Conservation (phyloP, 1,139 yeast species). For the Yamadazyma aaseri region DNA sequence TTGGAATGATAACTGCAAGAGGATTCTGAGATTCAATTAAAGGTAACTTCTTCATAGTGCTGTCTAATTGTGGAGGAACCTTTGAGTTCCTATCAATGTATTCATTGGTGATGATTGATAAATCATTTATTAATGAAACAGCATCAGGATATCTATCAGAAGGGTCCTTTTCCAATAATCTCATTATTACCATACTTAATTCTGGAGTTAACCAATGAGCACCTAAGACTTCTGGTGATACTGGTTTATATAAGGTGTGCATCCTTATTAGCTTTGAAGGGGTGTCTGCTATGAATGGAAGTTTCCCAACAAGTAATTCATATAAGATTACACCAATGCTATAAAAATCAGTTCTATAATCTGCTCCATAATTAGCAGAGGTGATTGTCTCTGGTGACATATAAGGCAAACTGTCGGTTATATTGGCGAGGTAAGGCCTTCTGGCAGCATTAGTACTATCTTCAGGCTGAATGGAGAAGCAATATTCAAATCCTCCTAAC, state of each 20-base stretch:
- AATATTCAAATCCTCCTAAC: conserved; percentile 52
- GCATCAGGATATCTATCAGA: conserved; percentile 40
- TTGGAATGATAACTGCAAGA: conserved; percentile 20
- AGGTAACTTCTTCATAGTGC: not conserved
- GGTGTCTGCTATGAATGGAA: conserved; percentile 46
- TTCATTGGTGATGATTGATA: conserved; percentile 22
- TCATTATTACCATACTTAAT: conserved; percentile 43
- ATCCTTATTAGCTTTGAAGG: conserved; percentile 40
- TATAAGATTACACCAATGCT: conserved; percentile 51
- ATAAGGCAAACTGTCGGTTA: conserved; percentile 45
- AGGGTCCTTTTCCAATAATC: conserved; percentile 44
- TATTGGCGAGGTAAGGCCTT: conserved; percentile 24
- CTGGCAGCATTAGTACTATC: conserved; percentile 37
- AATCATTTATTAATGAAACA: conserved; percentile 37
- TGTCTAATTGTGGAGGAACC: not conserved
- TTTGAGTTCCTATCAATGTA: conserved; percentile 17
- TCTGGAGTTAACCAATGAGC: conserved; percentile 34
- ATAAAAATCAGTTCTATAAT: conserved; percentile 51
- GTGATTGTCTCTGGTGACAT: conserved; percentile 55
- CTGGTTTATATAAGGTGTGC: conserved; percentile 44
- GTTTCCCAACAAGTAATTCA: conserved; percentile 44
- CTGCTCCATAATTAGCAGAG: conserved; percentile 33
- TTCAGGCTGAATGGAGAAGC: conserved; percentile 45
- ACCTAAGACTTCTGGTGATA: conserved; percentile 32
- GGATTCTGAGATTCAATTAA: conserved; percentile 6